Percentiles rank a stretch among this genome's conserved stretches.
Evolutionary conservation across 352 stramenopile genomes (phyloP).

Genomic region (Nothophytophthora sp.): DNA sequence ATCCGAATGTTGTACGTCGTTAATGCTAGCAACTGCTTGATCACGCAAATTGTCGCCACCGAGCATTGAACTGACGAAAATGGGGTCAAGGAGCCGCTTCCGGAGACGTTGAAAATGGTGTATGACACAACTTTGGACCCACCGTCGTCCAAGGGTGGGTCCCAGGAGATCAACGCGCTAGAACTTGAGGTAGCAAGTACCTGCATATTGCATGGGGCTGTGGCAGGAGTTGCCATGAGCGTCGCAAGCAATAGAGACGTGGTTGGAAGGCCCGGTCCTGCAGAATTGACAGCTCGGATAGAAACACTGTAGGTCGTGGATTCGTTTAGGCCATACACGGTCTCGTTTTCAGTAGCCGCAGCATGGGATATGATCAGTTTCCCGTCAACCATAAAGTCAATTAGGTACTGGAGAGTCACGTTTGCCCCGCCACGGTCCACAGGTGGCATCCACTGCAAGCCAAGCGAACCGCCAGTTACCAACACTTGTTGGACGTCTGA

Average conservation of each 20-base stretch:
- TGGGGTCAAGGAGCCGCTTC: slow-evolving; percentile 1
- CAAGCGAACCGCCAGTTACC: slow-evolving; percentile 42
- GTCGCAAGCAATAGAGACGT: slow-evolving; percentile 30
- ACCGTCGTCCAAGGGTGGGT: slow-evolving; percentile 44
- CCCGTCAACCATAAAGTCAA: slow-evolving; percentile 22
- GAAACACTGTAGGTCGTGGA: slow-evolving; percentile 48
- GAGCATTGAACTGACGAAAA: slow-evolving; percentile 33
- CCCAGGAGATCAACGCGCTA: slow-evolving; percentile 45
- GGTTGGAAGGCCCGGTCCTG: slow-evolving; percentile 21
- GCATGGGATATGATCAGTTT: slow-evolving; percentile 2
- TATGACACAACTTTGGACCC: slow-evolving; percentile 49
- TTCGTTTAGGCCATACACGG: slow-evolving; percentile 42
- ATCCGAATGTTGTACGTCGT: slow-evolving; percentile 50
- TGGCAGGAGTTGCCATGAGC: slow-evolving; percentile 19
- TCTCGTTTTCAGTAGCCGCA: slow-evolving; percentile 4
- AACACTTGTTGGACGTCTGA: slow-evolving; percentile 21
- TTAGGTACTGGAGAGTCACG: slow-evolving; percentile 26
- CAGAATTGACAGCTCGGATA: slow-evolving; percentile 34
- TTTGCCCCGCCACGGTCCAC: slow-evolving; percentile 33
- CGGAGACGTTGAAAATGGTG: slow-evolving; percentile 39
- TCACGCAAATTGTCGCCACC: slow-evolving; percentile 31
- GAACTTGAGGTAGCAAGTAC: slow-evolving; percentile 38
- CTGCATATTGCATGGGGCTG: slow-evolving; percentile 28
- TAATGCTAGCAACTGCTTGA: slow-evolving; percentile 40
- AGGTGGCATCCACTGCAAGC: slow-evolving; percentile 45